Evolutionary conservation across 192 early-diverging fungal genomes (phyloP).

Genomic region (Phycomyces blakesleeanus): DNA sequence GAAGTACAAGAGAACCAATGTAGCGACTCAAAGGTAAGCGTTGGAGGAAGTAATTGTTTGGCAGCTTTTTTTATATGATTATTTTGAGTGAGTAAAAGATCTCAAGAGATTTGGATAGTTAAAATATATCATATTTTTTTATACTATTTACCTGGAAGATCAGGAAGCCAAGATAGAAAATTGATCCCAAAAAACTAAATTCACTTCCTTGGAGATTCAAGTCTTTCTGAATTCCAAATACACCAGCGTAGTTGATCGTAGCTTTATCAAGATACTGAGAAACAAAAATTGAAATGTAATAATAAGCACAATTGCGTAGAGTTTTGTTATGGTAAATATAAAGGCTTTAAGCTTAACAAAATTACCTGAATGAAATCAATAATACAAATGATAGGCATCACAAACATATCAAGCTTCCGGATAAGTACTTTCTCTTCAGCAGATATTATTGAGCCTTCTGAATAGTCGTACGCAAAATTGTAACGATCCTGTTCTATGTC

Average conservation of each 20-base stretch:
- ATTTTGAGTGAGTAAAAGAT: neutral
- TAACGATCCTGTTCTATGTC: neutral
- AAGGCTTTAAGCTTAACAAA: neutral
- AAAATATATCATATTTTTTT: neutral
- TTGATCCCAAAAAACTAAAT: neutral
- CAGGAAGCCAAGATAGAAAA: constrained; percentile 6
- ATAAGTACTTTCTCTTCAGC: neutral
- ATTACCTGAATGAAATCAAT: constrained; percentile 5
- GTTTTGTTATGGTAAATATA: neutral
- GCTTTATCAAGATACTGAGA: constrained; percentile 1
- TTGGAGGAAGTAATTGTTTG: constrained; percentile 8
- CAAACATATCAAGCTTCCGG: neutral
- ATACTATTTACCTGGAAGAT: neutral
- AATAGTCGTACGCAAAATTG: neutral
- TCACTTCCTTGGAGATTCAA: neutral
- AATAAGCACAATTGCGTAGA: too few relatives aligned
- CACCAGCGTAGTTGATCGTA: neutral
- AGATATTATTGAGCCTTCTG: neutral
- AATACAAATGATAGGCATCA: neutral
- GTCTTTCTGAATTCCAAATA: neutral
- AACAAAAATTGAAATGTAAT: neutral
- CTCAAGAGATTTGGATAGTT: neutral
- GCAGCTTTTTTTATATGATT: neutral
- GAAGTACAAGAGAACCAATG: constrained; percentile 18
- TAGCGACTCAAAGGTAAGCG: neutral